Evolutionary conservation across 2,329 filamentous ascomycete species (phyloP).

Genomic region (Colletotrichum aenigma): DNA sequence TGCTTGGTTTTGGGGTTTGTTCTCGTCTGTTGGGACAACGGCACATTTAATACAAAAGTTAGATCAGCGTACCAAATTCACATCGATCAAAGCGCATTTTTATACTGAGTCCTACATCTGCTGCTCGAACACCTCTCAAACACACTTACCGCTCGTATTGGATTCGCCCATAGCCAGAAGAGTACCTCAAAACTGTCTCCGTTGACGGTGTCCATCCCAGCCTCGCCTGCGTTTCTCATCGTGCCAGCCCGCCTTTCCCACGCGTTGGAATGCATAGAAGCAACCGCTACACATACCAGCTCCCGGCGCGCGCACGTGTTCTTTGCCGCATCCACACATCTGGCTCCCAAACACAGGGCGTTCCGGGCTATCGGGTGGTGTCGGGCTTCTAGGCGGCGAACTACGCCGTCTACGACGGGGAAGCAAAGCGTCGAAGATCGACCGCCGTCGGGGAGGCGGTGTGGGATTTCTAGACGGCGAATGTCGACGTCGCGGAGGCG

Average conservation of each 20-base stretch:
- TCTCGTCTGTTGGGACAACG: neutral
- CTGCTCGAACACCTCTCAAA: neutral
- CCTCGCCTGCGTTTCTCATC: neutral
- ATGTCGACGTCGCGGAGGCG: neutral
- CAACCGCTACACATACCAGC: neutral
- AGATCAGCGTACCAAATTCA: neutral
- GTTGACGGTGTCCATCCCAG: neutral
- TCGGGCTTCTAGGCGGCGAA: neutral
- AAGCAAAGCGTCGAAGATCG: neutral
- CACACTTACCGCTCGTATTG: neutral
- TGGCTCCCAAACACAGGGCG: neutral
- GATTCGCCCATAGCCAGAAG: neutral
- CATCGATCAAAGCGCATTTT: neutral
- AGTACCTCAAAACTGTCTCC: neutral
- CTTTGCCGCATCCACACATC: neutral
- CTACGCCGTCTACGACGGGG: neutral
- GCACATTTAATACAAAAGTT: neutral
- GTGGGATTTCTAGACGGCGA: neutral
- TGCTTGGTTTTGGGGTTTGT: neutral
- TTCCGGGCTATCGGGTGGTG: neutral
- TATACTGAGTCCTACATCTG: neutral
- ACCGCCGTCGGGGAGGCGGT: neutral
- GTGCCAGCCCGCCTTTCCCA: neutral
- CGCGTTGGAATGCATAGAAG: neutral
- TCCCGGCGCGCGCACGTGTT: neutral